Evolutionary conservation across 179 eudicot species (phyloP).

Genomic region (Silene coronaria): DNA sequence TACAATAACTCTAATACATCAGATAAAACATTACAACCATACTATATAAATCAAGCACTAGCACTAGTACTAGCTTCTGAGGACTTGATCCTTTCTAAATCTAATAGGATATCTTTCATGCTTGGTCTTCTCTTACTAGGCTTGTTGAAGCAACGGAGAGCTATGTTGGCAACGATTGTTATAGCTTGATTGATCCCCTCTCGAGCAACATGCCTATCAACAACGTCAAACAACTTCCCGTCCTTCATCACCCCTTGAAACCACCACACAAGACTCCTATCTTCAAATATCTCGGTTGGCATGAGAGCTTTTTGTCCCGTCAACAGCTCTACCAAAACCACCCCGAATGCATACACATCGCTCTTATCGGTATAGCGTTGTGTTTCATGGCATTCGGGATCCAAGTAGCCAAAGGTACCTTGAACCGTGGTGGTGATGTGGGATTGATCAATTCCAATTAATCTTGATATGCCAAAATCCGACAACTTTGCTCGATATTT

Average conservation of each 20-base stretch:
- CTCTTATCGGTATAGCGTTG: conserved; percentile 32
- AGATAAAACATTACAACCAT: too few species aligned
- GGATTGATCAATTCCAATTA: conserved; percentile 26
- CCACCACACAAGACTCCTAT: conserved; percentile 27
- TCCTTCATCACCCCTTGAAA: conserved; percentile 26
- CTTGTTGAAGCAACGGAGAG: conserved; percentile 33
- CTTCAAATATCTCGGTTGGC: conserved; percentile 10
- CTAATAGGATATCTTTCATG: conserved; percentile 24
- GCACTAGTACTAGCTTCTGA: too few species aligned
- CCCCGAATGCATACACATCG: conserved; percentile 40
- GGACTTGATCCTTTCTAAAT: conserved; percentile 21
- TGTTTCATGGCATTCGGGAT: conserved; percentile 29
- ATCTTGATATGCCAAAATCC: conserved; percentile 32
- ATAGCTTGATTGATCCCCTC: conserved; percentile 24
- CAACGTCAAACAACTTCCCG: conserved; percentile 15
- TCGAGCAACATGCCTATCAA: conserved; percentile 24
- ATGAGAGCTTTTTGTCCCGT: conserved; percentile 36
- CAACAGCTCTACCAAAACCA: conserved; percentile 43
- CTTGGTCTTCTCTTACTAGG: conserved; percentile 15
- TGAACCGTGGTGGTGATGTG: conserved; percentile 31
- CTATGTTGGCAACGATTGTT: conserved; percentile 25
- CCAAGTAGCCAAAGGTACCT: conserved; percentile 36
- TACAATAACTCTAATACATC: too few species aligned
- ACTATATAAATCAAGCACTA: too few species aligned
- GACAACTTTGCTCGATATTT: conserved; percentile 30